phyloP scores from a whole-genome alignment of 2,329 filamentous ascomycete species.

The Neofusicoccum sp. region DNA sequence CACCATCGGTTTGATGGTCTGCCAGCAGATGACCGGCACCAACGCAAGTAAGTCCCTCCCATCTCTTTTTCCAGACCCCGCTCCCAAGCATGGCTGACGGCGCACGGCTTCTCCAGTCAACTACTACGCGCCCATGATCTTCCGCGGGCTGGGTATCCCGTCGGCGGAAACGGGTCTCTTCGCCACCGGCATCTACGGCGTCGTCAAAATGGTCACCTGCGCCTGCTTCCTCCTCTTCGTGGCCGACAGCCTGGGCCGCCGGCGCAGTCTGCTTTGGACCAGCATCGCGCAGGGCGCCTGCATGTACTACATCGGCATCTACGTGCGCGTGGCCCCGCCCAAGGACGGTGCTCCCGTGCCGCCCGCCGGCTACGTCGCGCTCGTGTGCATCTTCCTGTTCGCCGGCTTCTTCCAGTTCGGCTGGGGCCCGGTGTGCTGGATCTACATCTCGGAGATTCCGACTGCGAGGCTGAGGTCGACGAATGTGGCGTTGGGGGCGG shows the following conservation, averaged over 20 bases:
- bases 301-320: constrained; percentile 74
- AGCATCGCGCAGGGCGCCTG: constrained; percentile 62
- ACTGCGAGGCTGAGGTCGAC: constrained; percentile 66
- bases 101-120: constrained; percentile 42
- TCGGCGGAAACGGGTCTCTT: constrained; percentile 64
- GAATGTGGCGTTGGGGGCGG: constrained; percentile 69
- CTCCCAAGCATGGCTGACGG: not conserved
- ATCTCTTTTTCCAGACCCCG: not conserved
- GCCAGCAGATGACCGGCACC: constrained; percentile 69
- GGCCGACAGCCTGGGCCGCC: constrained; percentile 69
- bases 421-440: constrained; percentile 69
- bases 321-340: constrained; percentile 65
- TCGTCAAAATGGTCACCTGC: constrained; percentile 69
- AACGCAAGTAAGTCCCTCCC: constrained; percentile 20
- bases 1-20: constrained; percentile 66
- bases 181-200: constrained; percentile 73
- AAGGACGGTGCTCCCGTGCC: constrained; percentile 57
- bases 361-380: constrained; percentile 68
- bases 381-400: constrained; percentile 73
- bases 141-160: constrained; percentile 64
- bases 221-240: constrained; percentile 66
- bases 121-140: constrained; percentile 73
- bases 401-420: constrained; percentile 70
- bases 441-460: constrained; percentile 71
- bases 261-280: constrained; percentile 65